Evolutionary conservation across 1,284 basidiomycete genomes (phyloP), one percentile per base, ranked within the genome.

Genomic region (Exobasidium rhododendri): DNA sequence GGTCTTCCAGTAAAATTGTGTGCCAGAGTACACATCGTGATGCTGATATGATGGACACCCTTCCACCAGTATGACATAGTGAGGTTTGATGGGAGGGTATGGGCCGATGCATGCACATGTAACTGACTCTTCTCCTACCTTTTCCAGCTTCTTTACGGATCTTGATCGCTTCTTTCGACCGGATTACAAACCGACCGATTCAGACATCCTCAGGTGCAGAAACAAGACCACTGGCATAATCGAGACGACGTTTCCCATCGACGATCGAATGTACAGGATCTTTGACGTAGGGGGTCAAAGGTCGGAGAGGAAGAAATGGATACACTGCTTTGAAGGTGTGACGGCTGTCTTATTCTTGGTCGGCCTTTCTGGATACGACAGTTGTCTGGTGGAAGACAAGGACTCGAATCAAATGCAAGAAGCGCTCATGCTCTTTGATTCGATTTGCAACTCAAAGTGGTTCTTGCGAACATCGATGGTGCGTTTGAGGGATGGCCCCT

Each of bases 381-480:
- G 93, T 74, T 92, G 91, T 81, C 82, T 97, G 51, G 88, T 94
- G 57, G 94, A 97, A 81, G 94, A 97, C 80, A 88, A 87, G 81
- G 89, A 92, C 77, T 90, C 90, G 71, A 93, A 91, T 81, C 91
- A 90, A 88, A 94, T 96, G 92, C 89, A 92, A 82, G 93, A 94
- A 74, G 90, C 92, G 0, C 88, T 96, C 85, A 91, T 91, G 54
- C 91, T 96, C 52, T 96, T 92, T 87, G 92, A 94, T 76, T 93
- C 91, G 47, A 94, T 97, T 82, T 94, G 91, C 83, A 97, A 97
- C 81, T 92, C 90, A 45, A 85, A 91, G 72, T 92, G 92, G 92
- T 96, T 97, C 82, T 87, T 88, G 78, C 85, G 88, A 68, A 92
- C 92, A 0, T 92, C 91, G 3, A 92, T 94, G 70, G 90, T 91